phyloP scores from a whole-genome alignment of 2,329 filamentous ascomycete genomes.

The Aaosphaeria pasadenensis region DNA sequence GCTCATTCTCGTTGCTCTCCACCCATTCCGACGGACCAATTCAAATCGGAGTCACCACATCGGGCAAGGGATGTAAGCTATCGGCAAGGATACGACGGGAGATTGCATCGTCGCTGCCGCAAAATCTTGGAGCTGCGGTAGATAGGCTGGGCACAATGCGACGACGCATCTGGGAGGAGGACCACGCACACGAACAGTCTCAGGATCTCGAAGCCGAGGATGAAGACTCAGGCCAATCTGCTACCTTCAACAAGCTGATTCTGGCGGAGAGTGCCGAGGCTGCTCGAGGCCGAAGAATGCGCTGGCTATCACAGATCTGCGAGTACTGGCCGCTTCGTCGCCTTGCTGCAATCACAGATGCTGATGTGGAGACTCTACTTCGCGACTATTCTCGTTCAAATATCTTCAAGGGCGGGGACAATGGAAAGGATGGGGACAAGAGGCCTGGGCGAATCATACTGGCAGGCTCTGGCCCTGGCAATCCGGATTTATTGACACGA shows the following conservation, averaged over 20 bases:
- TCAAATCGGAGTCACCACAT: constrained; percentile 93
- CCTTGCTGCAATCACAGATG: constrained; percentile 74
- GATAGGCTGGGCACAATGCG: constrained; percentile 64
- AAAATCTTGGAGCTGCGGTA: constrained; percentile 72
- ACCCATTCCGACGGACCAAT: constrained; percentile 87
- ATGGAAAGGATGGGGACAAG: constrained; percentile 18
- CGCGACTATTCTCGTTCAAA: constrained; percentile 59
- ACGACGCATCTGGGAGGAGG: constrained; percentile 41
- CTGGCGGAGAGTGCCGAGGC: constrained; percentile 70
- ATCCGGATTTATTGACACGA: constrained; percentile 85
- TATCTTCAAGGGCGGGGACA: constrained; percentile 23
- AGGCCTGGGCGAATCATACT: constrained; percentile 72
- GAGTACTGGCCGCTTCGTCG: constrained; percentile 95
- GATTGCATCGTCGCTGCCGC: constrained; percentile 75
- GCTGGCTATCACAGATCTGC: constrained; percentile 94
- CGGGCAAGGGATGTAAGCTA: constrained; percentile 90
- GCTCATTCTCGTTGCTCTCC: constrained; percentile 85
- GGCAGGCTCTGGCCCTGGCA: constrained; percentile 87
- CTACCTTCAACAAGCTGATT: constrained; percentile 81
- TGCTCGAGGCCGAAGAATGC: constrained; percentile 75
- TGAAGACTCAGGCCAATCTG: constrained; percentile 69
- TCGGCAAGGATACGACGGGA: constrained; percentile 86
- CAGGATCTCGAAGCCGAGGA: constrained; percentile 50
- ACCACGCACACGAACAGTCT: constrained; percentile 50
- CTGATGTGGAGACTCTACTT: constrained; percentile 75